These are phyloP conservation scores for Alternaria solani DNA, from an alignment of 2,329 filamentous ascomycete genomes.

Conservation along the genomic window DNA sequence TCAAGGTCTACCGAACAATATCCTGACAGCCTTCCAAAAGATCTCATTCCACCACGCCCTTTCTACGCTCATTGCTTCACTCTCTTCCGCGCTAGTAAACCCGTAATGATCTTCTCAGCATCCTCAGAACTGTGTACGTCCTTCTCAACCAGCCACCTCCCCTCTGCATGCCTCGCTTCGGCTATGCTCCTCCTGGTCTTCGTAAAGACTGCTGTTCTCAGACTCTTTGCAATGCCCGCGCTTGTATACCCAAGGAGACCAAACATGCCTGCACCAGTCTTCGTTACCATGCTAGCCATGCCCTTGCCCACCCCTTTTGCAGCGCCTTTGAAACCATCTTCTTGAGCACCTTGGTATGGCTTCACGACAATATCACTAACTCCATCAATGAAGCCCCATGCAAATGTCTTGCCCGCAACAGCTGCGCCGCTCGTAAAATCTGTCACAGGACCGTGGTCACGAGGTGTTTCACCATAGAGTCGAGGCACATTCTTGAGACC, in stretches of 20 bases:
- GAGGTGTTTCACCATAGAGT: slow-evolving; percentile 80
- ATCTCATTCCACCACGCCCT: too few relatives aligned
- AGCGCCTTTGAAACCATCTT: slow-evolving; percentile 69
- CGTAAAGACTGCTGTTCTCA: background rate
- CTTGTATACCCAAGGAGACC: slow-evolving; percentile 26
- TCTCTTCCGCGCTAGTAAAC: background rate
- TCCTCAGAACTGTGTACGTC: background rate
- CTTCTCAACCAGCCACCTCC: background rate
- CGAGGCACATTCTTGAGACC: slow-evolving; percentile 85
- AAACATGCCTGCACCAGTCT: slow-evolving; percentile 26
- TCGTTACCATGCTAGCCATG: slow-evolving; percentile 15
- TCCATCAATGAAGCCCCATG: slow-evolving; percentile 77
- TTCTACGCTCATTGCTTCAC: background rate
- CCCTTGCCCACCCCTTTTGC: slow-evolving; percentile 48
- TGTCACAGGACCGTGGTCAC: slow-evolving; percentile 75
- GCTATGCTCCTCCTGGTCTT: background rate
- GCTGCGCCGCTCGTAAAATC: slow-evolving; percentile 74
- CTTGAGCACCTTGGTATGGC: slow-evolving; percentile 70
- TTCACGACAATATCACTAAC: slow-evolving; percentile 79
- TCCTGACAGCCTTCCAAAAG: too few relatives aligned
- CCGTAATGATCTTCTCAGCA: background rate
- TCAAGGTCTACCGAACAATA: too few relatives aligned
- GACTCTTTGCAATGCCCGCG: background rate
- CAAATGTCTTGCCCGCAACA: slow-evolving; percentile 77
- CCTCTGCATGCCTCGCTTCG: background rate